Evolutionary conservation across 164 flowering plant species (phyloP), one percentile per base, ranked within the genome.

Genomic region (Dillenia turbinata): DNA sequence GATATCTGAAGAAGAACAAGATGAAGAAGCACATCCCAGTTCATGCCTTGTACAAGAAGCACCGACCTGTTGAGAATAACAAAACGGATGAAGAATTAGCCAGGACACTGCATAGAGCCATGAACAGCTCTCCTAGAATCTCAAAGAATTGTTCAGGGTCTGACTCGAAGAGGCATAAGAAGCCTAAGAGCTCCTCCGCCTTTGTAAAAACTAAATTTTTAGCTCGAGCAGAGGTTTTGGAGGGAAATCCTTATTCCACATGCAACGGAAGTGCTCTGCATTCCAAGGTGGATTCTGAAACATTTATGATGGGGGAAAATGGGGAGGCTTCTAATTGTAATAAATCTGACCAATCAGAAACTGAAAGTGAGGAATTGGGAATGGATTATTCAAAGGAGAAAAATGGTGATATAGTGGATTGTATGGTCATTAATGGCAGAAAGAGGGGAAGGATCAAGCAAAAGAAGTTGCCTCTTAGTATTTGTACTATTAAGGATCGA

Each of bases 61-160:
- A 73, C 50, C 70, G 73, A 66, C 69, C 67, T 13, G 40, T 59
- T 54, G 72, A 69, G 54, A 77, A 79, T 66, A 43, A 43, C 47
- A 73, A 69, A 55, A 76, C 78, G 9, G 96, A 88, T 73, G 98
- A 88, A 78, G 96, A 88, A 60, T 52, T 87, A 69, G 98, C 95
- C 13, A 83, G 85, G 13, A 81, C 65, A 62, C 75, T 90, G 77
- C 93, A 90, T 62, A 81, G 81, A 63, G 86, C 73, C 26, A 86
- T 88, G 50, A 87, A 92, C 61, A 86, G 95, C 75, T 90, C 98
- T 26, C 87, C 93, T 1, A 78, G 92, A 69, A 84, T 84, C 61
- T 74, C 78, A 12, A 92, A 78, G 71, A 75, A 69, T 60, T 67
- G 77, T 43, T 53, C 77, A 22, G 68, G 68, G 63, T 53, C 87